Evolutionary conservation across 225 moss, liverwort and hornwort species (phyloP).

Genomic region (Lunularia cruciata): DNA sequence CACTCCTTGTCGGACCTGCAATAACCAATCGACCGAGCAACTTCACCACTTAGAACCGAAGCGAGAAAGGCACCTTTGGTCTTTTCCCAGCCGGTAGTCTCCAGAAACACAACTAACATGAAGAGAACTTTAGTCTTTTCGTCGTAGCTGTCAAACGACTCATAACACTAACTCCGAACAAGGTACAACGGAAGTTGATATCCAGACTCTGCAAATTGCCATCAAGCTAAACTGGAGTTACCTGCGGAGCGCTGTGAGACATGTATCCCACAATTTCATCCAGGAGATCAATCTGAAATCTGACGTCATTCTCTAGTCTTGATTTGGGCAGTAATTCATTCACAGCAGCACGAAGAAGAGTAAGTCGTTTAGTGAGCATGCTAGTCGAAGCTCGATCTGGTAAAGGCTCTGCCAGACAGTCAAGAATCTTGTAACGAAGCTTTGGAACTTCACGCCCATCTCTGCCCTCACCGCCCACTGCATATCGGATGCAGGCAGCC

Average conservation of each 20-base stretch:
- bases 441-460: conserved; percentile 49
- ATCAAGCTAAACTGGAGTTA: background rate
- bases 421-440: conserved; percentile 64
- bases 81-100: background rate
- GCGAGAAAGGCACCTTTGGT: background rate
- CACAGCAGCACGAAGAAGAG: conserved; percentile 55
- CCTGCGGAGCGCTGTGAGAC: conserved; percentile 46
- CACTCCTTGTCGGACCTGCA: conserved; percentile 78
- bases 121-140: too few relatives aligned
- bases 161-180: too few relatives aligned
- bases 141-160: too few relatives aligned
- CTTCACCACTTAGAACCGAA: background rate
- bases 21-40: background rate
- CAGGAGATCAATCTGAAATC: conserved; percentile 35
- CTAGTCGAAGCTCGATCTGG: conserved; percentile 65
- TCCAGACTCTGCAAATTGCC: too few relatives aligned
- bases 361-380: conserved; percentile 72
- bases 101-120: background rate
- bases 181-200: too few relatives aligned
- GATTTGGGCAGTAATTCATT: conserved; percentile 37
- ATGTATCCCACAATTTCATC: conserved; percentile 33
- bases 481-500: conserved; percentile 79
- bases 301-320: conserved; percentile 10
- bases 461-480: conserved; percentile 65
- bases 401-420: conserved; percentile 64